Evolutionary conservation across 2,329 filamentous ascomycete genomes (phyloP), one percentile per base, ranked within the genome.

Genomic region (Cladophialophora bantiana): DNA sequence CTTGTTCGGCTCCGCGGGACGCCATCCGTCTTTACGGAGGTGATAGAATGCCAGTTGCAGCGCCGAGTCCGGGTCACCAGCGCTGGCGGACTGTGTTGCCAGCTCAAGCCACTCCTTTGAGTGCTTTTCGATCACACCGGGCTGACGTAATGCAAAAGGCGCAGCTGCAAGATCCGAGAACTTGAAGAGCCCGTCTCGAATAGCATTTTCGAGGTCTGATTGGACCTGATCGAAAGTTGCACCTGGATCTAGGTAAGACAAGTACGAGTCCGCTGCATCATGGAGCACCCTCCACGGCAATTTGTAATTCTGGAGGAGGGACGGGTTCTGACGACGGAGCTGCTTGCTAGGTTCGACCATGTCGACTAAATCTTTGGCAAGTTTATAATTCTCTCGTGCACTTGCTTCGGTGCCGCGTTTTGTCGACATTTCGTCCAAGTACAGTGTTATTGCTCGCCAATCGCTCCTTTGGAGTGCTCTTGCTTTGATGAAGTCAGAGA

Each of bases 11-110:
- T 32, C 18, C 6, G 40, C 42, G n/a, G 63, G 57, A 31, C 64
- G 58, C 60, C 70, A 72, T n/a, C 68, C 69, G 12, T 70, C 68
- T 59, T 67, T 62, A 13, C 50, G 40, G n/a, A 71, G 58, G 20
- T 68, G 48, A 48, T 71, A 64, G 26, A 68, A 50, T 2, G 62
- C 68, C 5, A 71, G 66, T 18, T 63, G 40, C 42, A 68, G 64
- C 31, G 64, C 65, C 18, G 68, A 59, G 32, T 67, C 50, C 6
- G 58, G 20, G 26, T 59, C 61, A 18, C 64, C 66, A 13, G 54
- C 65, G 38, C 65, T 66, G 2, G 69, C 69, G 35, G 66, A 53
- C 32, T 64, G 57, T 2, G 62, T 69, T 20, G 60, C 62, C 15
- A 71, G 42, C 15, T 61, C 50, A 32, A 69, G 32, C 69, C 69